phyloP scores from a whole-genome alignment of 495 filamentous ascomycete genomes.

The Lasiosphaeris hirsuta region DNA sequence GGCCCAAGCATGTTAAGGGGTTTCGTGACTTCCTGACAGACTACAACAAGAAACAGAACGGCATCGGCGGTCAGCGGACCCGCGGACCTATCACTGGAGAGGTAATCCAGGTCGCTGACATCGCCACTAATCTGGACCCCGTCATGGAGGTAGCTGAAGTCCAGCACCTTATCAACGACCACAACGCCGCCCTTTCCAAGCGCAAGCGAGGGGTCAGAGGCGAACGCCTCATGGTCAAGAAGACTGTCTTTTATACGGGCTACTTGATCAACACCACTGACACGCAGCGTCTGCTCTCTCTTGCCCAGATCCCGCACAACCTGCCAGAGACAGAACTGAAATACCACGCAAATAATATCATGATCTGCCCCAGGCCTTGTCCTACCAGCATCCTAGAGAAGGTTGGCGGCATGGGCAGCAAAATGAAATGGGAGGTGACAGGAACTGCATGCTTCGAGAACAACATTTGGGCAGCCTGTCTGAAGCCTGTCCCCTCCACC shows the following conservation, averaged over 20 bases:
- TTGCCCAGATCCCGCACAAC: slow-evolving; percentile 60
- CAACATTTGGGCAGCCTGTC: slow-evolving; percentile 79
- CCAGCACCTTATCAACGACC: slow-evolving; percentile 82
- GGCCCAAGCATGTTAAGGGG: slow-evolving; percentile 60
- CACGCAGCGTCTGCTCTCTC: slow-evolving; percentile 63
- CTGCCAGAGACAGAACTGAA: slow-evolving; percentile 64
- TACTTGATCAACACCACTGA: slow-evolving; percentile 75
- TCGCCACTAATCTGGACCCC: slow-evolving; percentile 72
- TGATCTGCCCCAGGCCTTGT: slow-evolving; percentile 76
- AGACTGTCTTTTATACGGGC: slow-evolving; percentile 89
- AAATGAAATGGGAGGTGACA: slow-evolving; percentile 77
- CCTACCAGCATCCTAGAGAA: slow-evolving; percentile 66
- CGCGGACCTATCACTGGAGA: slow-evolving; percentile 68
- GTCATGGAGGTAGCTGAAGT: slow-evolving; percentile 78
- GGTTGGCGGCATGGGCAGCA: slow-evolving; percentile 79
- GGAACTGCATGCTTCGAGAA: slow-evolving; percentile 71
- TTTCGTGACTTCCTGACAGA: slow-evolving; percentile 79
- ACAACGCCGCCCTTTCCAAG: slow-evolving; percentile 57
- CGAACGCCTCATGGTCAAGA: slow-evolving; percentile 66
- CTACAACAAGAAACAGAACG: slow-evolving; percentile 59
- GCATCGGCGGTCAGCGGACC: slow-evolving; percentile 27
- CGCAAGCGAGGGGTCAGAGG: slow-evolving; percentile 26
- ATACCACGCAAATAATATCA: slow-evolving; percentile 82
- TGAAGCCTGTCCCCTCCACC: slow-evolving; percentile 65
- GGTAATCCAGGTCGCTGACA: slow-evolving; percentile 84